These are phyloP conservation scores for Aspergillus homomorphus DNA, from an alignment of 495 filamentous ascomycete genomes.

Conservation along the genomic window DNA sequence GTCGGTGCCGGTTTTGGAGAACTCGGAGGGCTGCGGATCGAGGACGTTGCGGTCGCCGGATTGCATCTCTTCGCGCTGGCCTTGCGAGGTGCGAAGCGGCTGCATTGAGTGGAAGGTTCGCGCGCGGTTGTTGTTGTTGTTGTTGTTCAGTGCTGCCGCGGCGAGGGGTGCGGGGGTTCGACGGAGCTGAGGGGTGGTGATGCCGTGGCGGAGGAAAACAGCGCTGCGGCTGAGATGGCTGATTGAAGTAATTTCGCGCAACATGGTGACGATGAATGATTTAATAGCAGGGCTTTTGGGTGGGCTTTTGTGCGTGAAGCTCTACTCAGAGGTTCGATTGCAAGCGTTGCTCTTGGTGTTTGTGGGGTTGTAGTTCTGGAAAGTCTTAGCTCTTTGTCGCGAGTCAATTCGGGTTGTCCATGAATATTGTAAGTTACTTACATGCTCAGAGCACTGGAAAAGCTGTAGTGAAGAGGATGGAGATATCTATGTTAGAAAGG, in stretches of 20 bases:
- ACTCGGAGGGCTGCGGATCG: conserved; percentile 54
- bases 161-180: not conserved
- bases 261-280: conserved; percentile 19
- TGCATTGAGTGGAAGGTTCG: conserved; percentile 10
- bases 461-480: not conserved
- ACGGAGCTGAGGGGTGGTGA: not conserved
- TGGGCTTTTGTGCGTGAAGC: too few species aligned
- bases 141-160: not conserved
- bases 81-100: conserved; percentile 8
- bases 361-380: too few species aligned
- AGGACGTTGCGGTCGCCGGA: conserved; percentile 54
- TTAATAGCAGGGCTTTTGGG: too few species aligned
- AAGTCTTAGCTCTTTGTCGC: too few species aligned
- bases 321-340: too few species aligned
- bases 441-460: too few species aligned
- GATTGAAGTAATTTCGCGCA: conserved; percentile 25
- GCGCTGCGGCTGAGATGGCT: conserved; percentile 15
- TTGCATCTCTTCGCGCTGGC: conserved; percentile 30
- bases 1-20: conserved; percentile 57
- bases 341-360: too few species aligned
- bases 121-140: not conserved
- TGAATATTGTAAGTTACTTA: too few species aligned
- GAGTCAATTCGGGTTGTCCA: too few species aligned
- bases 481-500: not conserved
- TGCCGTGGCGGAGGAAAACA: not conserved